These are phyloP conservation scores for Camelina hispida DNA, from an alignment of 345 rosid genomes.

Conservation along the genomic window DNA sequence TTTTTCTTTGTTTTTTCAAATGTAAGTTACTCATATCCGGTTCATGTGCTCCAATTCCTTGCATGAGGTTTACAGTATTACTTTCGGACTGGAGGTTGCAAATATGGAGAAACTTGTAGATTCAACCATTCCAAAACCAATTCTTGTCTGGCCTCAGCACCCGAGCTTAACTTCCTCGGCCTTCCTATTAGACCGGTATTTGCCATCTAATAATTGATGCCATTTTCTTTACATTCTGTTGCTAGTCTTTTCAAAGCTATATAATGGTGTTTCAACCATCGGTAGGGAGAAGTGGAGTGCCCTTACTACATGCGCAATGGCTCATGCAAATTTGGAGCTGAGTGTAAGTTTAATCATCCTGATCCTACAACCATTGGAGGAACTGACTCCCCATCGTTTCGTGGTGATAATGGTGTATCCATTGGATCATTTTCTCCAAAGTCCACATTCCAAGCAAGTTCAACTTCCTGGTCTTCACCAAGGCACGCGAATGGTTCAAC, in stretches of 20 bases:
- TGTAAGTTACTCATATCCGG: not conserved
- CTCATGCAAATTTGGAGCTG: conserved; percentile 86
- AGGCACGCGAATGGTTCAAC: conserved; percentile 56
- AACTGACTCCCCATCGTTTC: conserved; percentile 55
- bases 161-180: conserved; percentile 84
- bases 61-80: conserved; percentile 65
- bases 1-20: too few species aligned
- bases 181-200: conserved; percentile 79
- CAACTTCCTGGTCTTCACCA: conserved; percentile 76
- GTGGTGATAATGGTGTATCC: conserved; percentile 57
- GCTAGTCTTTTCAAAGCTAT: not conserved
- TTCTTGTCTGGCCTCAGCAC: conserved; percentile 39
- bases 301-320: conserved; percentile 93
- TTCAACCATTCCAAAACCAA: conserved; percentile 70
- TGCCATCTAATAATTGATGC: conserved; percentile 34
- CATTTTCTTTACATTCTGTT: not conserved
- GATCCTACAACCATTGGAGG: conserved; percentile 70
- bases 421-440: conserved; percentile 49
- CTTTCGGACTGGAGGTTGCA: conserved; percentile 93
- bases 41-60: not conserved
- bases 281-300: conserved; percentile 83
- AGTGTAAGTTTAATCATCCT: conserved; percentile 93
- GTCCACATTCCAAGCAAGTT: conserved; percentile 46
- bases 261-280: conserved; percentile 15
- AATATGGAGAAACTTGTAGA: conserved; percentile 84